Conservation (phyloP, 306 rosid genomes). For the Vigna trinervia region DNA sequence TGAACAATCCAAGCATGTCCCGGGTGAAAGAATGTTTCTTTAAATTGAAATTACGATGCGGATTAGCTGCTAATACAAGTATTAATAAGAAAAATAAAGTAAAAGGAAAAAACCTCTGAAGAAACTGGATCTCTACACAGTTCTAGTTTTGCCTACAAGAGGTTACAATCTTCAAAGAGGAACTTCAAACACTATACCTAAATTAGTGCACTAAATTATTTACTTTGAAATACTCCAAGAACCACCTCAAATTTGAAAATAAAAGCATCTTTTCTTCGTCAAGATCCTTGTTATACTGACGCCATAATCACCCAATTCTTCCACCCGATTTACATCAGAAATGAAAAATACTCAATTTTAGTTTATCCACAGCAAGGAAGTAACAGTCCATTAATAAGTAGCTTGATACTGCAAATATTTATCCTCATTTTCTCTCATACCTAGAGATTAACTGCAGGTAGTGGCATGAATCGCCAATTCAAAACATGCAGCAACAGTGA, state of each 20-base stretch:
- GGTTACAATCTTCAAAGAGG: neutral
- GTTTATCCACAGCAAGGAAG: neutral
- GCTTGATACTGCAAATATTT: neutral
- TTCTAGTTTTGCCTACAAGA: neutral
- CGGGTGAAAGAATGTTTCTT: neutral
- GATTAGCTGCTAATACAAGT: neutral
- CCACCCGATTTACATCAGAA: neutral
- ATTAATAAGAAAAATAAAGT: neutral
- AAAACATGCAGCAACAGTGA: neutral
- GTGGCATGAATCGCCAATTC: neutral
- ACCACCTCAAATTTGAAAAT: neutral
- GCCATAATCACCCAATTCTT: neutral
- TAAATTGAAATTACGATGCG: neutral
- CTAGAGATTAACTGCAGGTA: neutral
- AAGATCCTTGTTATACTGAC: neutral
- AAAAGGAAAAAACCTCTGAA: neutral
- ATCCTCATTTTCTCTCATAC: neutral
- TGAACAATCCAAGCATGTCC: no score
- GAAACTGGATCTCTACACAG: neutral
- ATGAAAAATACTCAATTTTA: neutral
- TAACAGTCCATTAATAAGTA: neutral
- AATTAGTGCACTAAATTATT: neutral
- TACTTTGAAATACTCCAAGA: neutral
- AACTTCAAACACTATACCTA: neutral
- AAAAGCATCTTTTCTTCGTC: neutral